Evolutionary conservation across 2,329 filamentous ascomycete species (phyloP).

Genomic region (Ascochyta koolunga): DNA sequence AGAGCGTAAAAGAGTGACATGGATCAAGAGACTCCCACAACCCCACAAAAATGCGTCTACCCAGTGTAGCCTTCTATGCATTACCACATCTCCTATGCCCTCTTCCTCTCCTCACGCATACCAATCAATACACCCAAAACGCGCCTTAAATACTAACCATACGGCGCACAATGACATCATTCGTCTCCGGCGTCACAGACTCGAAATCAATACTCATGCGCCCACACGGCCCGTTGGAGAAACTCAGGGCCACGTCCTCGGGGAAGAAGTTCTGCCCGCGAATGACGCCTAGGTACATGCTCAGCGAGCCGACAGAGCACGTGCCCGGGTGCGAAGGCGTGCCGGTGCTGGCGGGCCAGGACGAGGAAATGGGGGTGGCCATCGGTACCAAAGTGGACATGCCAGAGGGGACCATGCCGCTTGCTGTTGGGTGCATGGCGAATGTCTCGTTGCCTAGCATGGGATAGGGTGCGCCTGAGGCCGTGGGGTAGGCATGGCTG

Average conservation of each 20-base stretch:
- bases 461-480: constrained; percentile 7
- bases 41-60: not conserved
- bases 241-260: constrained; percentile 18
- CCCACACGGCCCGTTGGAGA: constrained; percentile 35
- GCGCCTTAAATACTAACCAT: not conserved
- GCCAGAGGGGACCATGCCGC: not conserved
- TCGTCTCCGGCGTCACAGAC: not conserved
- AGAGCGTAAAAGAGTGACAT: constrained; percentile 29
- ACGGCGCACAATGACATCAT: not conserved
- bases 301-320: constrained; percentile 17
- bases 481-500: not conserved
- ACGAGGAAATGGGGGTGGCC: constrained; percentile 11
- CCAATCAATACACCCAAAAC: rapidly evolving
- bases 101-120: too few species aligned
- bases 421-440: constrained; percentile 6
- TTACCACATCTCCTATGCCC: not conserved
- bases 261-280: constrained; percentile 25
- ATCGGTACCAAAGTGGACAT: not conserved
- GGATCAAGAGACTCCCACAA: constrained; percentile 11
- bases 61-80: not conserved
- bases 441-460: constrained; percentile 2
- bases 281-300: constrained; percentile 28
- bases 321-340: not conserved
- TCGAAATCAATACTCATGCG: constrained; percentile 17
- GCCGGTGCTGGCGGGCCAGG: constrained; percentile 3